Conservation (phyloP, 495 filamentous ascomycete species). For the Oidiodendron maius region DNA sequence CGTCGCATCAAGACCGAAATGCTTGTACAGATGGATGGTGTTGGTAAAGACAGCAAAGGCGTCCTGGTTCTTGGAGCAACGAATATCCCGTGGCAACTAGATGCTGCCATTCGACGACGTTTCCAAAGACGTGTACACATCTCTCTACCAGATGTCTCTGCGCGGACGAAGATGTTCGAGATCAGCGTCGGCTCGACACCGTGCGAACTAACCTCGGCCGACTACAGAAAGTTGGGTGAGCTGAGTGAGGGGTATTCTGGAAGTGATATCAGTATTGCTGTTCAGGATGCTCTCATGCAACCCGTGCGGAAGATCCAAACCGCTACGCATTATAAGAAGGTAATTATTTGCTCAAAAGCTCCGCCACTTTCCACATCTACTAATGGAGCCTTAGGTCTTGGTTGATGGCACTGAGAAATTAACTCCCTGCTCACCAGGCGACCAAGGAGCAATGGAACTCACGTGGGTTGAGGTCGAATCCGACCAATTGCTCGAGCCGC, state of each 20-base stretch:
- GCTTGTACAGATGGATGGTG: slow-evolving; percentile 98
- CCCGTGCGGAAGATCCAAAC: slow-evolving; percentile 96
- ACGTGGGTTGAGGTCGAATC: slow-evolving; percentile 82
- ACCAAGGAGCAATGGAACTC: slow-evolving; percentile 81
- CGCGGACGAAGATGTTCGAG: slow-evolving; percentile 96
- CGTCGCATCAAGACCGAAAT: slow-evolving; percentile 97
- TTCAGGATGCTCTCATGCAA: slow-evolving; percentile 97
- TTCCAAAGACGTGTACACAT: slow-evolving; percentile 98
- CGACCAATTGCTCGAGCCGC: slow-evolving; percentile 78
- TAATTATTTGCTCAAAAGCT: too few relatives aligned
- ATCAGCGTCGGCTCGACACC: slow-evolving; percentile 85
- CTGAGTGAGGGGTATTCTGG: slow-evolving; percentile 91
- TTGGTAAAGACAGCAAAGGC: slow-evolving; percentile 87
- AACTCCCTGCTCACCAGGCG: slow-evolving; percentile 93
- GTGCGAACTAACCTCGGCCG: slow-evolving; percentile 71
- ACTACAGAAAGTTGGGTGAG: slow-evolving; percentile 73
- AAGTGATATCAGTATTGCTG: slow-evolving; percentile 91
- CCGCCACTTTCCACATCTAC: too few relatives aligned
- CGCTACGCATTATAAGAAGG: slow-evolving; percentile 97
- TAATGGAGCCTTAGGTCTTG: slow-evolving; percentile 47
- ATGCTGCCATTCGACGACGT: slow-evolving; percentile 93
- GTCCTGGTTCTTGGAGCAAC: slow-evolving; percentile 95
- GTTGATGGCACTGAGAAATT: slow-evolving; percentile 68
- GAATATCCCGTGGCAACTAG: slow-evolving; percentile 98
- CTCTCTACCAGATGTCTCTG: slow-evolving; percentile 78